phyloP scores from a whole-genome alignment of 78 protist genomes.

The Dictyostelium capitatum region DNA sequence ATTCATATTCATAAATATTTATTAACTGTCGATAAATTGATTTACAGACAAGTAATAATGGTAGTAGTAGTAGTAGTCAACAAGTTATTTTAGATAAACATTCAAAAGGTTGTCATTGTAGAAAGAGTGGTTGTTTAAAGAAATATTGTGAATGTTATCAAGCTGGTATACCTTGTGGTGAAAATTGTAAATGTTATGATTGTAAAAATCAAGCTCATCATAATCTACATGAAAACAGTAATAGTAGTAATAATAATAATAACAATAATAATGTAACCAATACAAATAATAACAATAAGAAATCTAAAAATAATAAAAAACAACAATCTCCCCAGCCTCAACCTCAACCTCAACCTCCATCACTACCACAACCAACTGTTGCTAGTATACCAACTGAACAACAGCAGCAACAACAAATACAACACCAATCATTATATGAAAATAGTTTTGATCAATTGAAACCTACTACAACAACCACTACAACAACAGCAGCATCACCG shows the following conservation, averaged over 20 bases:
- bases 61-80: not conserved
- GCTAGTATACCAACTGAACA: not conserved
- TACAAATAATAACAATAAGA: not conserved
- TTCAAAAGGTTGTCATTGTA: conserved; percentile 91
- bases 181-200: conserved; percentile 81
- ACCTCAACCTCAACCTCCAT: too few species aligned
- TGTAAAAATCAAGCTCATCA: conserved; percentile 56
- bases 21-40: not conserved
- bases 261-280: not conserved
- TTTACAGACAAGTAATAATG: not conserved
- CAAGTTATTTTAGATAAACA: conserved; percentile 48
- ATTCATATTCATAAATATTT: not conserved
- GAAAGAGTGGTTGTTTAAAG: conserved; percentile 88
- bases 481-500: not conserved
- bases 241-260: not conserved
- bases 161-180: conserved; percentile 85
- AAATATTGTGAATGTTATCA: conserved; percentile 95
- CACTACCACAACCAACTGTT: not conserved
- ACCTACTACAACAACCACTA: conserved; percentile 1
- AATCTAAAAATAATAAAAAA: not conserved
- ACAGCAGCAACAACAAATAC: too few species aligned
- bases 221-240: not conserved
- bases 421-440: too few species aligned
- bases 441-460: too few species aligned
- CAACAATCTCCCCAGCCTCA: not conserved